Conservation (phyloP, 148 eudicot genomes). For the Camellia sinensis region DNA sequence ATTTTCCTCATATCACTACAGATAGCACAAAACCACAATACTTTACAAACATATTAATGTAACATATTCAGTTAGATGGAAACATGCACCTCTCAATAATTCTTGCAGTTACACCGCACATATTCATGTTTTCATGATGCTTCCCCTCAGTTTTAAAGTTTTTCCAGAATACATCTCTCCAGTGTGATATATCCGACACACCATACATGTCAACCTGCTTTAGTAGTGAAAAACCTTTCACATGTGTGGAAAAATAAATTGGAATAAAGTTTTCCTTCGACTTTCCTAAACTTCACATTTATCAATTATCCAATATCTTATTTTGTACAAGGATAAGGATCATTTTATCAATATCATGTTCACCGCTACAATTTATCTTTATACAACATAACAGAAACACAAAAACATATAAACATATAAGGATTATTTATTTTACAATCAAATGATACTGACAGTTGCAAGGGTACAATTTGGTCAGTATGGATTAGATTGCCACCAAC, state of each 20-base stretch:
- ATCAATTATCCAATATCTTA: not conserved
- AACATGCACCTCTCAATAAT: not conserved
- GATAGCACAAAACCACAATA: not conserved
- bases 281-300: not conserved
- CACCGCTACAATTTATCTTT: too few relatives aligned
- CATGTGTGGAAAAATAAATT: not conserved
- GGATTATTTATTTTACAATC: too few relatives aligned
- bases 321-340: not conserved
- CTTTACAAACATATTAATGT: not conserved
- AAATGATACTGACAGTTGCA: too few relatives aligned
- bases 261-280: not conserved
- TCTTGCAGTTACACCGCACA: not conserved
- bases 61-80: not conserved
- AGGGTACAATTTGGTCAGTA: too few relatives aligned
- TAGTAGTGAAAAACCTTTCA: not conserved
- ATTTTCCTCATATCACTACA: not conserved
- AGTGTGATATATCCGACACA: not conserved
- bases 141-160: not conserved
- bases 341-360: not conserved
- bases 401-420: too few relatives aligned
- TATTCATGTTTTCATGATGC: not conserved
- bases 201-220: not conserved
- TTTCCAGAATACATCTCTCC: not conserved
- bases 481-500: too few relatives aligned
- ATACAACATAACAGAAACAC: not conserved